Conservation (phyloP, 805 yeast genomes). For the Candida lessepsii region DNA sequence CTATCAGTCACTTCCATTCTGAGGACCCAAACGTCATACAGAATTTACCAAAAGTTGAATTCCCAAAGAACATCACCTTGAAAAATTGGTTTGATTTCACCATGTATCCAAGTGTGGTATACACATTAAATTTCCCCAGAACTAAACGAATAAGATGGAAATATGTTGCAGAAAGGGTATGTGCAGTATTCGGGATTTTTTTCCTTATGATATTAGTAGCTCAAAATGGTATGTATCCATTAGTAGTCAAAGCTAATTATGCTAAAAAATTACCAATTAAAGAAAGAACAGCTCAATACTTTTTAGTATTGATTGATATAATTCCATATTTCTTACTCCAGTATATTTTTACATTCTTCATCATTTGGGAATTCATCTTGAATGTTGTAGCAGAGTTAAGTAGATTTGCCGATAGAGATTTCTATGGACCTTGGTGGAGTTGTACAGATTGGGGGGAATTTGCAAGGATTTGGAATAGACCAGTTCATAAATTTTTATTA, state of each 20-base stretch:
- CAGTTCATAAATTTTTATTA: conserved; percentile 84
- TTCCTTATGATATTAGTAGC: conserved; percentile 78
- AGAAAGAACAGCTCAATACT: conserved; percentile 47
- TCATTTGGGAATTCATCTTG: conserved; percentile 94
- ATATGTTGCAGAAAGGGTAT: conserved; percentile 64
- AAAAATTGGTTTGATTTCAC: conserved; percentile 71
- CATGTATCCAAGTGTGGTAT: conserved; percentile 87
- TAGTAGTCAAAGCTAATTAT: conserved; percentile 58
- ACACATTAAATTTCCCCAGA: conserved; percentile 80
- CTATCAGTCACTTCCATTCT: conserved; percentile 20
- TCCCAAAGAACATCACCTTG: conserved; percentile 72
- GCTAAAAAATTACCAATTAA: conserved; percentile 49
- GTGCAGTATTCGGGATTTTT: conserved; percentile 86
- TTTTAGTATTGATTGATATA: conserved; percentile 64
- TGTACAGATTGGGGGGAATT: conserved; percentile 91
- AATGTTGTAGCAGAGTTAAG: conserved; percentile 89
- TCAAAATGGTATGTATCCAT: conserved; percentile 72
- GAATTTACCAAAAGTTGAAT: conserved; percentile 25
- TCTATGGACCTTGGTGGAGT: conserved; percentile 98
- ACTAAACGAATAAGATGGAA: conserved; percentile 65
- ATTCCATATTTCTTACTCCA: conserved; percentile 77
- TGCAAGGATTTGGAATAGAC: conserved; percentile 90
- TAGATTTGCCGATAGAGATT: conserved; percentile 82
- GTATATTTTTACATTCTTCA: conserved; percentile 76
- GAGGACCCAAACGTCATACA: conserved; percentile 13